A percentile compares a stretch with the other conserved stretches of the same genome.
phyloP scores from a whole-genome alignment of 345 rosid genomes.

The Lumnitzera littorea region DNA sequence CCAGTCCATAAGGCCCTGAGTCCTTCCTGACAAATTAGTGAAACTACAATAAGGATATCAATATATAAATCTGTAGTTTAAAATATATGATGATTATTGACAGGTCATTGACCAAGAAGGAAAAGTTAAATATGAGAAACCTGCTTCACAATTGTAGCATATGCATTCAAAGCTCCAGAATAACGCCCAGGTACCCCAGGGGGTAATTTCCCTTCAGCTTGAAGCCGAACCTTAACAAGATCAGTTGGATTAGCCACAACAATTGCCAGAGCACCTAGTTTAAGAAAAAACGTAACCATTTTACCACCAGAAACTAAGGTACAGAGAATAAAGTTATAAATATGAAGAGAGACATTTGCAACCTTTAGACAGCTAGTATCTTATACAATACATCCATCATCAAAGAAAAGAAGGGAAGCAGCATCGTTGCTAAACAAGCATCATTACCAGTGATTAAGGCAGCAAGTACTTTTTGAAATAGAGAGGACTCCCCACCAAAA shows the following conservation, averaged over 20 bases:
- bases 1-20: constrained; percentile 87
- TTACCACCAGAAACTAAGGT: not conserved
- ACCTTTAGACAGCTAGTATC: no score
- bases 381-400: not conserved
- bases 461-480: constrained; percentile 79
- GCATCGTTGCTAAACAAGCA: constrained; percentile 4
- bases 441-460: constrained; percentile 80
- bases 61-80: no score
- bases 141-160: constrained; percentile 65
- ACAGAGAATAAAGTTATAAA: no score
- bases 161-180: constrained; percentile 83
- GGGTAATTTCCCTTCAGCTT: constrained; percentile 88
- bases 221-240: constrained; percentile 92
- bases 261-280: constrained; percentile 86
- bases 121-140: constrained; percentile 23
- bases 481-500: constrained; percentile 67
- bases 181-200: constrained; percentile 84
- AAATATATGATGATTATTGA: not conserved
- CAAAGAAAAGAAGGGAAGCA: constrained; percentile 7
- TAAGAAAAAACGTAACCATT: not conserved
- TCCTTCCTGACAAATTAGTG: constrained; percentile 51
- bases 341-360: no score
- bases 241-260: constrained; percentile 92
- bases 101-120: not conserved
- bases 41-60: no score